Percentiles rank a stretch among this genome's conserved stretches.
These are phyloP conservation scores for Syzygium aqueum DNA, from an alignment of 345 rosid species.

Conservation along the genomic window DNA sequence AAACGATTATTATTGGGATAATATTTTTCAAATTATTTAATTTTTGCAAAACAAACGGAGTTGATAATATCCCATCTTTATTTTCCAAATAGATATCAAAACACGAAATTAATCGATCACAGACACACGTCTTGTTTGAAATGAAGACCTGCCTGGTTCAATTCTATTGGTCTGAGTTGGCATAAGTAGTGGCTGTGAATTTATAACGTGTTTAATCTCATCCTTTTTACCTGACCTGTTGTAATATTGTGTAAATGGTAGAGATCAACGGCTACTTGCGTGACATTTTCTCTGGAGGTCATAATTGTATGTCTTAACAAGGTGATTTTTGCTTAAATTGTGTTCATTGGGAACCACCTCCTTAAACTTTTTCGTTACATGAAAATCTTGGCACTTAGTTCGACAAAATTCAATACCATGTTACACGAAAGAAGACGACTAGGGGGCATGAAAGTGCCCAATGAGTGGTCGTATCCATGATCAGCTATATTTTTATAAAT, in stretches of 20 bases:
- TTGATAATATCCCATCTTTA: not conserved
- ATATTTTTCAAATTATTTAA: no score
- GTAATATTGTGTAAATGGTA: not conserved
- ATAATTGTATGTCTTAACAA: not conserved
- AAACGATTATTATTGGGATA: no score
- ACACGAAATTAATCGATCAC: not conserved
- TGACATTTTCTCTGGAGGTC: not conserved
- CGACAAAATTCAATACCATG: not conserved
- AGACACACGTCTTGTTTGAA: not conserved
- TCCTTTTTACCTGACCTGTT: not conserved
- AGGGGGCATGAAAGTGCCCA: rapidly evolving
- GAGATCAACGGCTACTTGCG: not conserved
- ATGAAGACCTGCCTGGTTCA: not conserved
- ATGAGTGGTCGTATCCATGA: not conserved
- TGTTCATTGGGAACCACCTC: not conserved
- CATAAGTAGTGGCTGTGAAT: not conserved
- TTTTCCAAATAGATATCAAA: not conserved
- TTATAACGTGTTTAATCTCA: not conserved
- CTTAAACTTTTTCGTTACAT: not conserved
- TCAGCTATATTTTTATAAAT: not conserved
- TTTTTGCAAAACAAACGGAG: not conserved
- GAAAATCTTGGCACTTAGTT: not conserved
- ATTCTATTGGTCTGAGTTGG: not conserved
- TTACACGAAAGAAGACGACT: not conserved
- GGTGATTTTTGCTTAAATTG: not conserved